Evolutionary conservation across 768 basidiomycete genomes (phyloP), one percentile per base, ranked within the genome.

Genomic region (Serendipita sp.): DNA sequence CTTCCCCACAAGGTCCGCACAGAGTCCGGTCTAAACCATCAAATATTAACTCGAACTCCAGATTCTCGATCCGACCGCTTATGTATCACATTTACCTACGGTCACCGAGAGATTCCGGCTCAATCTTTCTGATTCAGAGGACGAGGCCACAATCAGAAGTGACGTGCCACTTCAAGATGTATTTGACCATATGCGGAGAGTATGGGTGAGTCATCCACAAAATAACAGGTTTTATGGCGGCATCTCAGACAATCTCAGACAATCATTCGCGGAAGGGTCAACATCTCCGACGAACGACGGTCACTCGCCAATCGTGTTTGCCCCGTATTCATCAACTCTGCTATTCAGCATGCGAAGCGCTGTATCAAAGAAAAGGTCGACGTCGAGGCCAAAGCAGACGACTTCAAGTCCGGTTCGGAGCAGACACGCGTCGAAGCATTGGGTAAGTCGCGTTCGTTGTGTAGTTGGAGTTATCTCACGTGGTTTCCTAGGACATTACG

Each of bases 191-290:
- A 28, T 58, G 33, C 24, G 30, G 5, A 24, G 53, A n/a, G 53
- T 58, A 24, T 58, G 53, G 53, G 53, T 58, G 33, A 28, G 53
- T n/a, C n/a, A n/a, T n/a, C n/a, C n/a, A n/a, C n/a, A n/a, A n/a
- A n/a, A n/a, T n/a, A n/a, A n/a, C n/a, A n/a, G n/a, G n/a, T 38
- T 38, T 38, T 2, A 38, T 38, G 5, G 5, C 38, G 5, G 38
- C 38, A 38, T 38, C 17, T 31, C 28, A 58, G 30, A 13, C 24
- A 1, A 24, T 31, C 9, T 22, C 30, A 58, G 53, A 24, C 17
- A 2, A 58, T 31, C 11, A 28, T 58, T 31, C 24, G 53, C 13
- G 53, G 53, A 24, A n/a, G 24, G 17, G 53, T 58, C 53, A 58
- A 58, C 53, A 31, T 58, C 11, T 58, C 53, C 9, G 33, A 34